phyloP scores from a whole-genome alignment of 805 yeast species.

The Wickerhamiella australiensis region DNA sequence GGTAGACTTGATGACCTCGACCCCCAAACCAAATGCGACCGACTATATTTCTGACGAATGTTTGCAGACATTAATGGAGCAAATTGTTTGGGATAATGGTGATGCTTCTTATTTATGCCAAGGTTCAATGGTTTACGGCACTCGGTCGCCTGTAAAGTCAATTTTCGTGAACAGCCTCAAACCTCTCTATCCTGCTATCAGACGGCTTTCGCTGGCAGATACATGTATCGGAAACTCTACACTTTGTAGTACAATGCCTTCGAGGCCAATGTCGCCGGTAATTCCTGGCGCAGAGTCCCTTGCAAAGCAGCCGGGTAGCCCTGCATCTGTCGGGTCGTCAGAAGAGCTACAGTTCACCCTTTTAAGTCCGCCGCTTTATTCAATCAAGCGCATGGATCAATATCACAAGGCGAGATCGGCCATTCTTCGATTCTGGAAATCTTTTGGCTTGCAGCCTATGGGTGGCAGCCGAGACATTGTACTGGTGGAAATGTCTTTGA shows the following conservation, averaged over 20 bases:
- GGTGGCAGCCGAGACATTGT: constrained; percentile 25
- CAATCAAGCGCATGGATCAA: constrained; percentile 23
- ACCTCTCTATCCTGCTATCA: not conserved
- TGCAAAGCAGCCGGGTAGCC: not conserved
- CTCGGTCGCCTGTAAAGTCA: not conserved
- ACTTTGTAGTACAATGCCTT: not conserved
- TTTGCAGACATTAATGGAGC: constrained; percentile 22
- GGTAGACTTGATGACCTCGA: not conserved
- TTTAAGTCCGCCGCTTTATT: constrained; percentile 26
- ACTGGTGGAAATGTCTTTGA: constrained; percentile 22
- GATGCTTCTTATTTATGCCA: not conserved
- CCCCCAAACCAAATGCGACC: not conserved
- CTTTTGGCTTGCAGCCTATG: constrained; percentile 29
- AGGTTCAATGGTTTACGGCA: not conserved
- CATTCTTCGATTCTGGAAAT: constrained; percentile 31
- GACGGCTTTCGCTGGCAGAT: constrained; percentile 8
- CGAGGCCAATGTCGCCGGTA: constrained; percentile 4
- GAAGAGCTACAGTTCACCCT: constrained; percentile 14
- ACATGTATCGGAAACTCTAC: not conserved
- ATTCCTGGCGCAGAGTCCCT: constrained; percentile 8
- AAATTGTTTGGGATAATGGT: constrained; percentile 30
- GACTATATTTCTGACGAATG: constrained; percentile 2
- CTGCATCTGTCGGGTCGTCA: not conserved
- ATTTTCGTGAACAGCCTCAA: constrained; percentile 13
- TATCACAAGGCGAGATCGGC: constrained; percentile 29